Conservation (phyloP, 441 rosid genomes). For the Adansonia madagascariensis region DNA sequence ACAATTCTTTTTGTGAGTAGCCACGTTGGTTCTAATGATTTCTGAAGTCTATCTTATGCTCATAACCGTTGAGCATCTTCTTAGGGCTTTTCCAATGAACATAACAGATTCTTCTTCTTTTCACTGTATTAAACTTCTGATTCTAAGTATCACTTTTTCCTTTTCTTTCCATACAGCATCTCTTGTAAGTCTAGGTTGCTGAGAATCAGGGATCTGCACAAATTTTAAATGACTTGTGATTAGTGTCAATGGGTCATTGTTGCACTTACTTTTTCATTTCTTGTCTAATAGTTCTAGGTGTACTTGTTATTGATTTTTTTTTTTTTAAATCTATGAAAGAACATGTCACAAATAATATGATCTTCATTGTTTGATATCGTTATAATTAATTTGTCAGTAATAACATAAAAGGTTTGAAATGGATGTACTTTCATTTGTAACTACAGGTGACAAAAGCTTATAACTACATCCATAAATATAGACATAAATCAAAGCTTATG, state of each 20-base stretch:
- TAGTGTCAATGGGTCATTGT: neutral
- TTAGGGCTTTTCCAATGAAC: neutral
- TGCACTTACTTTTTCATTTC: constrained; percentile 4
- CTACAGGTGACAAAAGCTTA: constrained; percentile 69
- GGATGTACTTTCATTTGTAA: neutral
- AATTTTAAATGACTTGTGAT: neutral
- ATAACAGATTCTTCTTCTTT: neutral
- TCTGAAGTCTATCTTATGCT: neutral
- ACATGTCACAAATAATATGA: neutral
- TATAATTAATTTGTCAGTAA: neutral
- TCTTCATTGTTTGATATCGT: neutral
- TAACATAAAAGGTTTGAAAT: neutral
- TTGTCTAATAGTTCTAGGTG: neutral
- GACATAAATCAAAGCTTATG: constrained; percentile 89
- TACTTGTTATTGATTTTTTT: neutral
- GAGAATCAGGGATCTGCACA: neutral
- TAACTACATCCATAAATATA: constrained; percentile 90
- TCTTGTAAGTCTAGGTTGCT: neutral
- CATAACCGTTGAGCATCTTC: neutral
- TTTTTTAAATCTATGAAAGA: neutral
- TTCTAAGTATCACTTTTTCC: neutral
- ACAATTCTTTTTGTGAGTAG: neutral
- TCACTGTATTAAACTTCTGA: neutral
- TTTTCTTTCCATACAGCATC: constrained; percentile 3
- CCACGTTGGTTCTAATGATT: neutral